A percentile compares a stretch with the other conserved stretches of the same genome.
Evolutionary conservation across 2,329 filamentous ascomycete species (phyloP).

Genomic region (Talaromyces funiculosus): DNA sequence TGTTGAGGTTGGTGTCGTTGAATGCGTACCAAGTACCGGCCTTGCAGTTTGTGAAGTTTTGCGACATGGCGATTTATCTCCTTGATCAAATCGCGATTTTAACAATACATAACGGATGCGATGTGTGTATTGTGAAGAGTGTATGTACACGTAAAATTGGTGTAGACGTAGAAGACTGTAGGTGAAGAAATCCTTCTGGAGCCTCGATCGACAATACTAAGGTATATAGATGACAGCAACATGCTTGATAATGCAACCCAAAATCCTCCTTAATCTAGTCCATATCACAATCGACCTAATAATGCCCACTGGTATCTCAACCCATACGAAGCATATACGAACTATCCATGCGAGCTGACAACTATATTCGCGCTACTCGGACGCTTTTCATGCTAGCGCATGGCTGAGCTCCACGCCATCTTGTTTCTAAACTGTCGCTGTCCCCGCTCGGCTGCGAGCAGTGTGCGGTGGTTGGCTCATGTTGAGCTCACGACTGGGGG

Average conservation of each 20-base stretch:
- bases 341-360: neutral
- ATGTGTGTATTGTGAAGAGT: neutral
- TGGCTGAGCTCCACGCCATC: neutral
- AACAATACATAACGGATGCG: neutral
- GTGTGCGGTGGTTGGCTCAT: neutral
- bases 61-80: neutral
- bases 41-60: neutral
- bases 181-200: neutral
- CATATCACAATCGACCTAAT: neutral
- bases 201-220: neutral
- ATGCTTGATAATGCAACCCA: neutral
- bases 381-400: neutral
- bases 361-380: neutral
- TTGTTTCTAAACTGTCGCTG: neutral
- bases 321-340: no score
- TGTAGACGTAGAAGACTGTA: neutral
- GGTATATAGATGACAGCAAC: neutral
- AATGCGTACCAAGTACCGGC: neutral
- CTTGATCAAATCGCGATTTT: neutral
- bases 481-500: neutral
- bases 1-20: neutral
- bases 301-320: no score
- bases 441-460: neutral
- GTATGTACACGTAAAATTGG: neutral
- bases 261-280: neutral